Base-by-base conservation (phyloP, 1,139 yeast genomes). In the Cylindricascospora bacillispora region DNA sequence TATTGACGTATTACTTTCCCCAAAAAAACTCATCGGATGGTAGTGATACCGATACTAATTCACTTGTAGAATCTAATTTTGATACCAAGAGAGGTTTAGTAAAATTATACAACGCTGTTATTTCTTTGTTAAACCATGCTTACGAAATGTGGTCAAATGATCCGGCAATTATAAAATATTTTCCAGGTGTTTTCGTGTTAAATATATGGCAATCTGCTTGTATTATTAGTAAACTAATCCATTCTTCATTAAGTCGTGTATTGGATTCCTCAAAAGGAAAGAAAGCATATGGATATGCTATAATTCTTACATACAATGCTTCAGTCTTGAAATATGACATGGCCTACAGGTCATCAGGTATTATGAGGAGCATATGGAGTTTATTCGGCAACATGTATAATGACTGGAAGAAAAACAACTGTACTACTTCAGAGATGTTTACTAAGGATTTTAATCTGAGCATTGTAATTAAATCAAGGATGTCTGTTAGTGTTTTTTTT, bases 291-390 rank as follows among this genome's bases (percentile, higher is more conserved):
- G 70, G 71, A 38, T 62, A 64, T 14, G 92, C 93, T 1, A 73
- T 82, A 10, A 65, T 69, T 15, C 58, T 81, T 28, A 74, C 89
- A 1, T 70, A 75, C 30, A 71, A 72, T 37, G 93, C 95, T 0
- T 82, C 95, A 0, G 78, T 86, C 25, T 62, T 83, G 43, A 82
- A 82, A 46, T 92, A 86, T 53, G 98, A 89, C 50, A 76, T 89
- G 65, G 85, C 95, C 1, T 82, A 80, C 54, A 67, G 97, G 40
- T 81, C 93, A 0, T 77, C 93, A 32, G 95, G 94, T 13, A 83
- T 89, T 35, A 82, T 89, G 89, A 71, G 81, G 44, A 85, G 85
- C 46, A 76, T 83, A 65, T 89, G 98, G 98, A 83, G 79, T 40
- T 64, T 85, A 37, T 80, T 80, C 54, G 69, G 45, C 9, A 49